Evolutionary conservation across 1,284 basidiomycete species (phyloP).

Genomic region (Hortiboletus rubellus): DNA sequence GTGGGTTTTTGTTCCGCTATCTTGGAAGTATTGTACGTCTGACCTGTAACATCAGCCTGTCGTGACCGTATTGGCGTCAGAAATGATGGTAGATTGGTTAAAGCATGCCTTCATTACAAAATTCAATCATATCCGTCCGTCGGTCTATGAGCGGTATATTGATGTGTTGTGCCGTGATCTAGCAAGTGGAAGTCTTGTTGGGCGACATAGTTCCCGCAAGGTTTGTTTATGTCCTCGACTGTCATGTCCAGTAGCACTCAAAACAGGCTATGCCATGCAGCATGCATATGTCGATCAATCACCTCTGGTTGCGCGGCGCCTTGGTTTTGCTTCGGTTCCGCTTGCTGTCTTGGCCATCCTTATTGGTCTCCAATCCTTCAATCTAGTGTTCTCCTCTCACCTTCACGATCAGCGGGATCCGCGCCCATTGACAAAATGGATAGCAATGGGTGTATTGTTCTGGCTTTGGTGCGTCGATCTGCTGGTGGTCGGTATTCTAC

Average conservation of each 20-base stretch:
- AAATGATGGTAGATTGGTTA: conserved; percentile 97
- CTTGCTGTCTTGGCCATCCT: conserved; percentile 90
- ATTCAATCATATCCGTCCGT: conserved; percentile 93
- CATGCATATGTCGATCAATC: conserved; percentile 95
- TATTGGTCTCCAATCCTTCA: conserved; percentile 81
- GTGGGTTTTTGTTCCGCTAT: conserved; percentile 45
- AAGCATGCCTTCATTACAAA: conserved; percentile 99
- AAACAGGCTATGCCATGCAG: conserved; percentile 34
- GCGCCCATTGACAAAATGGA: conserved; percentile 60
- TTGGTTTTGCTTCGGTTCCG: conserved; percentile 93
- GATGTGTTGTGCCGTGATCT: conserved; percentile 97
- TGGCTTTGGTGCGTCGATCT: conserved; percentile 72
- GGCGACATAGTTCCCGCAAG: conserved; percentile 67
- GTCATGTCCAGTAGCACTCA: conserved; percentile 10
- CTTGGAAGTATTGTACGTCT: neutral
- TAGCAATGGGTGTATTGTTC: conserved; percentile 62
- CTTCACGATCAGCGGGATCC: conserved; percentile 35
- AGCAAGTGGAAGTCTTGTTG: conserved; percentile 75
- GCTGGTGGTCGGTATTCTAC: neutral
- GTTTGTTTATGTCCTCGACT: conserved; percentile 44
- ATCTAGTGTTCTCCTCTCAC: conserved; percentile 55
- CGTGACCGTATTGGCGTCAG: conserved; percentile 86
- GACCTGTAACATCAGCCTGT: conserved; percentile 64
- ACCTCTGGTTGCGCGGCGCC: conserved; percentile 87
- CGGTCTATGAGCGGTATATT: conserved; percentile 93